Evolutionary conservation across 176 grass and related monocot genomes (phyloP), one percentile per base, ranked within the genome.

Genomic region (Phoenix roebelenii): DNA sequence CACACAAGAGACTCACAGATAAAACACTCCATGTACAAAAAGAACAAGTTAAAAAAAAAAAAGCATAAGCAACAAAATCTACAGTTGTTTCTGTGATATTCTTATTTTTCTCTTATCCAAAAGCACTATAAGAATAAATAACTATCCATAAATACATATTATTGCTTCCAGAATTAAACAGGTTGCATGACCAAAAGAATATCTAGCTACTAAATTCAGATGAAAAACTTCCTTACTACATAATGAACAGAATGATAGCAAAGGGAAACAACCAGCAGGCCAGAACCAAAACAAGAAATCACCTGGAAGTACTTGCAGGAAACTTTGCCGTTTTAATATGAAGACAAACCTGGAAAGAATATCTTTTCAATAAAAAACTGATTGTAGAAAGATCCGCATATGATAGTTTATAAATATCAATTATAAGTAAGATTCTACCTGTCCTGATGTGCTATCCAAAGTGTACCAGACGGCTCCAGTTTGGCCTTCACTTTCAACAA

Each of bases 381-480:
- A 50, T 15, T 51, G 20, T n/a, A 50, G 17, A 60, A 49, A 73
- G 18, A 25, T 54, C 3, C 50, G 0, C 32, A 54, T 12, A 35
- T 54, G 55, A 55, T 5, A 54, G 35, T 23, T 55, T 16, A 24
- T 22, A 63, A 20, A 20, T 4, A 30, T 14, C 19, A 44, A 44
- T 51, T 29, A 59, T 18, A 51, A 50, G 65, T 35, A 49, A 57
- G 7, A 15, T 55, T 23, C 49, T 83, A 91, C 93, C 81, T 85
- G 77, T 66, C 84, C 84, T 63, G 50, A 75, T 83, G 76, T 88
- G 62, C 78, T 91, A 70, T 97, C 93, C 17, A 97, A 86, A 24
- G 82, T 83, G 52, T 88, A 90, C 87, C 93, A 97, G 61, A 64
- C 70, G 23, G 84, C 87, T 32, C 67, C 87, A 1, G 55, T 83